These are phyloP conservation scores for Tanacetum coccineum DNA, from an alignment of 129 eudicot species.

Conservation along the genomic window DNA sequence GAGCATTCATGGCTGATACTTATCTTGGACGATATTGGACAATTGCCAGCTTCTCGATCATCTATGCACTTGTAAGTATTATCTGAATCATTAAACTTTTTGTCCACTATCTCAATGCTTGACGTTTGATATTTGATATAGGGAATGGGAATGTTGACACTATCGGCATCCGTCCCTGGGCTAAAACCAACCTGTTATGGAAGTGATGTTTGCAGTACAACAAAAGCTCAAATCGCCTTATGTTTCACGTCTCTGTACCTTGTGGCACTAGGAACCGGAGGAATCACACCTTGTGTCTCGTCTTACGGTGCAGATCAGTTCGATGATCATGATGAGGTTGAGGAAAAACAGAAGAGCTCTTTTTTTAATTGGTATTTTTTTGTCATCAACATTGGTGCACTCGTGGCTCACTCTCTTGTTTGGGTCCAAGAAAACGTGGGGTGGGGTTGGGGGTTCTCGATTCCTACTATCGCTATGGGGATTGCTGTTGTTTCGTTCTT, in stretches of 20 bases:
- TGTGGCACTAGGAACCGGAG: conserved; percentile 41
- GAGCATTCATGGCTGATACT: not conserved
- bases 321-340: conserved; percentile 20
- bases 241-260: conserved; percentile 42
- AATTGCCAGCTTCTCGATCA: not conserved
- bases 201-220: conserved; percentile 34
- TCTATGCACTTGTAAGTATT: not conserved
- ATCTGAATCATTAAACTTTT: not conserved
- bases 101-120: not conserved
- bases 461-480: conserved; percentile 22
- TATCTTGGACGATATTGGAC: not conserved
- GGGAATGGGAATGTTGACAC: conserved; percentile 47
- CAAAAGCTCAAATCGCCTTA: conserved; percentile 31
- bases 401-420: conserved; percentile 12
- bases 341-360: conserved; percentile 17
- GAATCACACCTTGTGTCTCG: not conserved
- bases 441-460: conserved; percentile 21
- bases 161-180: conserved; percentile 44
- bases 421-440: conserved; percentile 25
- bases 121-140: conserved; percentile 7
- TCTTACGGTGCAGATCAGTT: conserved; percentile 19
- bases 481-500: not conserved
- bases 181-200: conserved; percentile 36
- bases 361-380: conserved; percentile 21
- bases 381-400: conserved; percentile 19